Conservation (phyloP, 2,329 filamentous ascomycete species). For the Fusarium coffeatum region DNA sequence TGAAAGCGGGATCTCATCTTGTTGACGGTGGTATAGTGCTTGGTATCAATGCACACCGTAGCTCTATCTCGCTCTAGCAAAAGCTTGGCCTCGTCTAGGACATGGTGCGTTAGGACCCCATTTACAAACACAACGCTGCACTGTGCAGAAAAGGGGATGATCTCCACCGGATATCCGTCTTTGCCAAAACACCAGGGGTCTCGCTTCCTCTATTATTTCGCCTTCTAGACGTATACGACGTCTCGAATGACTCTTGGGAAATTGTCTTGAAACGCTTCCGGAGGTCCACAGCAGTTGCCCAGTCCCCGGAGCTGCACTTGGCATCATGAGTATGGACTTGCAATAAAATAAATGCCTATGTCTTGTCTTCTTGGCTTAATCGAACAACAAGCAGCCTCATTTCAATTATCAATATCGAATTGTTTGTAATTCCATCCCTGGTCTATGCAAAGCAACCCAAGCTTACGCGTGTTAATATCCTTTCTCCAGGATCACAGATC, state of each 20-base stretch:
- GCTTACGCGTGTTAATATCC: slow-evolving; percentile 38
- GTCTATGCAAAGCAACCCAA: background rate
- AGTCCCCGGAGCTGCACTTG: slow-evolving; percentile 13
- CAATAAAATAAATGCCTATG: slow-evolving; percentile 14
- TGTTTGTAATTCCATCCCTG: background rate
- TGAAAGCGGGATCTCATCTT: slow-evolving; percentile 42
- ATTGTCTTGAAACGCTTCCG: slow-evolving; percentile 36
- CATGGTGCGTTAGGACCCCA: slow-evolving; percentile 19
- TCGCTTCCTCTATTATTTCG: slow-evolving; percentile 28
- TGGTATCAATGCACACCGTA: slow-evolving; percentile 35
- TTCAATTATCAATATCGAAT: background rate
- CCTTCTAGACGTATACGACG: slow-evolving; percentile 31
- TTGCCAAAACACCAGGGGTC: slow-evolving; percentile 35
- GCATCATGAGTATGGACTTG: slow-evolving; percentile 13
- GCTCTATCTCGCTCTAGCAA: slow-evolving; percentile 18
- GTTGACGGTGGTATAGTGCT: slow-evolving; percentile 45
- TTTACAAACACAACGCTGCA: slow-evolving; percentile 18
- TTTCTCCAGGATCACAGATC: slow-evolving; percentile 18
- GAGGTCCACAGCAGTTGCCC: slow-evolving; percentile 9
- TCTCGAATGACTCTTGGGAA: slow-evolving; percentile 33
- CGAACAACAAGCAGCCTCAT: background rate
- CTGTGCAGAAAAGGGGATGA: slow-evolving; percentile 45
- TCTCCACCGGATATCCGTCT: slow-evolving; percentile 44
- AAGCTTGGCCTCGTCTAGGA: slow-evolving; percentile 4
- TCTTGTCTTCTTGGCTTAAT: slow-evolving; percentile 25